These are phyloP conservation scores for Gymnopus androsaceus DNA, from an alignment of 1,284 basidiomycete species.

Conservation along the genomic window DNA sequence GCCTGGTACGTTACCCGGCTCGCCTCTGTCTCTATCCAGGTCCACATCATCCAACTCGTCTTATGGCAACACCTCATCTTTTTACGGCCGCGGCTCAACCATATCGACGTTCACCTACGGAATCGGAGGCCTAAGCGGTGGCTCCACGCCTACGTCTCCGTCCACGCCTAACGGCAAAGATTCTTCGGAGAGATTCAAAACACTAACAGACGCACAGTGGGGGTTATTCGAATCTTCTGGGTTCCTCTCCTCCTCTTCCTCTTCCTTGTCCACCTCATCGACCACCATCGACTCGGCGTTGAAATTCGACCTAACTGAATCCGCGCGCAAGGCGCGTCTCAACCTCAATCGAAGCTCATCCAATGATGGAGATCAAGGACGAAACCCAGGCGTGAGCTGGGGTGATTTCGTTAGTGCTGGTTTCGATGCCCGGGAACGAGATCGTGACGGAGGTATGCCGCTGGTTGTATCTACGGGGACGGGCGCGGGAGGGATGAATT, in stretches of 20 bases:
- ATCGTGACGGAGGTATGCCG: not conserved
- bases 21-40: not conserved
- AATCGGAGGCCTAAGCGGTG: not conserved
- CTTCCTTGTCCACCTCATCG: slow-evolving; percentile 20
- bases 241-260: slow-evolving; percentile 51
- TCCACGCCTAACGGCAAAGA: not conserved
- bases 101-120: not conserved
- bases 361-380: not conserved
- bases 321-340: slow-evolving; percentile 69
- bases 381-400: slow-evolving; percentile 1
- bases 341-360: slow-evolving; percentile 1
- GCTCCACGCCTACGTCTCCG: not conserved
- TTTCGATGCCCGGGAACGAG: slow-evolving; percentile 1
- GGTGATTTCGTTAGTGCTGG: slow-evolving; percentile 7
- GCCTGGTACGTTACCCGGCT: not conserved
- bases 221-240: slow-evolving; percentile 83
- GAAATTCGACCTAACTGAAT: slow-evolving; percentile 84
- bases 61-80: not conserved
- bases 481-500: not conserved
- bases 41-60: not conserved
- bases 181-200: slow-evolving; percentile 53
- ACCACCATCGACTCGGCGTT: slow-evolving; percentile 56
- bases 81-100: not conserved
- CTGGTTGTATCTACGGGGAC: not conserved
- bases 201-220: slow-evolving; percentile 84